phyloP scores from a whole-genome alignment of 441 rosid genomes.

The Gossypium schwendimanii region DNA sequence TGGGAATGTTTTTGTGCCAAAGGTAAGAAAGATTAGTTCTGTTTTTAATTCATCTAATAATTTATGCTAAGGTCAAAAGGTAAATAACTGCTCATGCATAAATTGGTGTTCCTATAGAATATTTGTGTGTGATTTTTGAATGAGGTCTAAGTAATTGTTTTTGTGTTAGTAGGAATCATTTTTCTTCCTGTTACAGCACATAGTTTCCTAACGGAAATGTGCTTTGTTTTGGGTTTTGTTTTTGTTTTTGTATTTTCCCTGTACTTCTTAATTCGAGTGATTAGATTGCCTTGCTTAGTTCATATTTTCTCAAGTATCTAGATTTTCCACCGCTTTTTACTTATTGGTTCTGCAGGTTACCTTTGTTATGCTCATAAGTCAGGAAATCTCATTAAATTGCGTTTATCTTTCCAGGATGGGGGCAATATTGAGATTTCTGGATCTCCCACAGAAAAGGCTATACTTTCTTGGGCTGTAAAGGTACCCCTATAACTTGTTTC shows the following conservation, averaged over 20 bases:
- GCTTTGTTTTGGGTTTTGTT: not conserved
- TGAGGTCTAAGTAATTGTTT: not conserved
- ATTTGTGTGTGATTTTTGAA: not conserved
- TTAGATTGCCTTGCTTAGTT: not conserved
- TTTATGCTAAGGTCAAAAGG: not conserved
- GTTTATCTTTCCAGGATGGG: conserved; percentile 53
- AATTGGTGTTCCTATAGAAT: not conserved
- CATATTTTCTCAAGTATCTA: not conserved
- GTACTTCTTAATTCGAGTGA: not conserved
- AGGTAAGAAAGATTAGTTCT: conserved; percentile 35
- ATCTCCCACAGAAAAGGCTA: conserved; percentile 97
- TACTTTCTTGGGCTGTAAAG: conserved; percentile 89
- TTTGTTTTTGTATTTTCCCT: not conserved
- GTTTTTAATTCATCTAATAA: conserved; percentile 2
- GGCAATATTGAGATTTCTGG: conserved; percentile 76
- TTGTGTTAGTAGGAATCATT: not conserved
- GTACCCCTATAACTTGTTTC: conserved; percentile 27
- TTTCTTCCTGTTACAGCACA: not conserved
- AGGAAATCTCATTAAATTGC: not conserved
- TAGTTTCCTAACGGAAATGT: not conserved
- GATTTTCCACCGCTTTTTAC: not conserved
- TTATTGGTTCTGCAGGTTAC: not conserved
- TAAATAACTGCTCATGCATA: not conserved
- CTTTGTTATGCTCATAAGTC: conserved; percentile 9
- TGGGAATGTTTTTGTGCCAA: conserved; percentile 73